Base-by-base conservation (phyloP, 2,329 filamentous ascomycete species). In the Ceratocystis papillata region DNA sequence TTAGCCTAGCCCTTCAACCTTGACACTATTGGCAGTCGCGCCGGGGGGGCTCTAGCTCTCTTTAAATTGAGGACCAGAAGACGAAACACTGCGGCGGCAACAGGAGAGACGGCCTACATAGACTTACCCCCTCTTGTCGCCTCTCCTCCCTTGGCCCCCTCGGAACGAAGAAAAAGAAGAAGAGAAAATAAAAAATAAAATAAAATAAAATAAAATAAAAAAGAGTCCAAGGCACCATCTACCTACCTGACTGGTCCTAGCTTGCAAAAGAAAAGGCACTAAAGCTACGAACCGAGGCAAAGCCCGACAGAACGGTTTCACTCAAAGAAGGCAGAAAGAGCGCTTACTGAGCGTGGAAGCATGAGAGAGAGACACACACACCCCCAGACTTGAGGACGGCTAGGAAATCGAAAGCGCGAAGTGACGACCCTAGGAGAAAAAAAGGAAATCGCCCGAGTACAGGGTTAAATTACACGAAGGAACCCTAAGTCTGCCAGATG, bases 51-150 rank as follows among this genome's bases (percentile, higher is more conserved):
- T 30, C 10, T 30, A 17, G 22, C 17, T 20, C 17, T 30, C 53
- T 28, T 15, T 7, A 57, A 28, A 57, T 57, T 57, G 53, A 57
- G 53, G 53, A 57, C 53, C 53, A 57, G 53, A 10, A 57, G 53
- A 28, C 53, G 53, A 57, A 57, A 57, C 53, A 57, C 10, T 28
- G 25, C 22, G 30, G 53, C 22, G 53, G 33, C 33, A 37, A 37
- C 33, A 37, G 33, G 33, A 37, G 33, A 37, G 33, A 37, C 33
- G 33, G 33, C 8, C 33, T 37, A 37, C 33, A 37, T 37, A 37
- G 33, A 37, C 33, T 37, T 37, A 37, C 33, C 33, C 33, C 33
- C 33, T 37, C 33, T 1, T 37, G 33, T 37, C 33, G 33, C 33
- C 33, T 37, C 33, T 37, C 33, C 8, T 37, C 33, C 33, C 30